Conservation (phyloP, 2,329 filamentous ascomycete genomes). For the Claviceps cyperi region DNA sequence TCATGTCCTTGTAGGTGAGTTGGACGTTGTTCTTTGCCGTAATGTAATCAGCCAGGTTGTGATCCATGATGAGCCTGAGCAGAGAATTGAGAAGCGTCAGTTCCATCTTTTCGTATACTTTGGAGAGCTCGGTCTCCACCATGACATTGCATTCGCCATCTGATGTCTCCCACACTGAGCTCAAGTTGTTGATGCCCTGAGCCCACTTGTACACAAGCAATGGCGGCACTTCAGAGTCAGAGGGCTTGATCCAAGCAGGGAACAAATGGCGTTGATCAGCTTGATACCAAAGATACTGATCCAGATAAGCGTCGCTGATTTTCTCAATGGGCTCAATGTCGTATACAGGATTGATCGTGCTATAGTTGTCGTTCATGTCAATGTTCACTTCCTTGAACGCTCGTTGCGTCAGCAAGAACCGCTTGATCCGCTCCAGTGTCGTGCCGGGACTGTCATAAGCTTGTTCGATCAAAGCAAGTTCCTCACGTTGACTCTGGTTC, state of each 20-base stretch:
- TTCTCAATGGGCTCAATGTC: slow-evolving; percentile 99
- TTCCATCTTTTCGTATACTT: slow-evolving; percentile 99
- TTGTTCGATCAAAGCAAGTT: slow-evolving; percentile 91
- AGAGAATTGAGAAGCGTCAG: slow-evolving; percentile 88
- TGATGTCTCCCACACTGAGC: slow-evolving; percentile 84
- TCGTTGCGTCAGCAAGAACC: slow-evolving; percentile 88
- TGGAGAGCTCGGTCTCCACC: slow-evolving; percentile 97
- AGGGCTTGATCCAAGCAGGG: slow-evolving; percentile 98
- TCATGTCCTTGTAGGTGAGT: slow-evolving; percentile 99
- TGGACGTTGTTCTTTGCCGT: slow-evolving; percentile 99
- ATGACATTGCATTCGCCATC: slow-evolving; percentile 97
- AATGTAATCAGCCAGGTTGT: slow-evolving; percentile 98
- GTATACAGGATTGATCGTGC: slow-evolving; percentile 96
- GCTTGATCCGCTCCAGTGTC: slow-evolving; percentile 89
- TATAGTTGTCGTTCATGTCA: slow-evolving; percentile 99
- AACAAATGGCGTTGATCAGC: slow-evolving; percentile 94
- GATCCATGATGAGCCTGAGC: slow-evolving; percentile 92
- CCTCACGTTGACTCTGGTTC: slow-evolving; percentile 95
- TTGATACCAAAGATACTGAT: slow-evolving; percentile 98
- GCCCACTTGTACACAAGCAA: slow-evolving; percentile 97
- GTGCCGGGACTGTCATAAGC: slow-evolving; percentile 97
- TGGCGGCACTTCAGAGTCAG: slow-evolving; percentile 92
- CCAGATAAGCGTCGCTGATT: slow-evolving; percentile 95
- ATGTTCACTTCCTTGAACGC: slow-evolving; percentile 99
- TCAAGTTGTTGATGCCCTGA: slow-evolving; percentile 95